phyloP scores from a whole-genome alignment of 169 alveolate species.

The Plasmodium blacklocki region DNA sequence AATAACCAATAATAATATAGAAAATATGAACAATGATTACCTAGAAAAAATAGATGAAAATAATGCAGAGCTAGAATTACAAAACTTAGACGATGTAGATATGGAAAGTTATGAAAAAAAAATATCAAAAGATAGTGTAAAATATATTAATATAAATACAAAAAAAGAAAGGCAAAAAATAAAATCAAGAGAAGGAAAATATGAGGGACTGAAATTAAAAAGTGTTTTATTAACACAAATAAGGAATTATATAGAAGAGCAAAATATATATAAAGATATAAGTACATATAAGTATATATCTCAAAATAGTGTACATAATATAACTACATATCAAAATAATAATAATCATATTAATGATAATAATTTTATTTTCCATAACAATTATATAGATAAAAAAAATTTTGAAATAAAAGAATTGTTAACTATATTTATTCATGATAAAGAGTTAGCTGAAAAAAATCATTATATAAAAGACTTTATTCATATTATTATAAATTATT shows the following conservation, averaged over 20 bases:
- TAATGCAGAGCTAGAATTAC: slow-evolving; percentile 13
- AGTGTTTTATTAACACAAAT: slow-evolving; percentile 26
- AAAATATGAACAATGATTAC: not conserved
- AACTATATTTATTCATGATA: slow-evolving; percentile 62
- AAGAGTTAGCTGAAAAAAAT: slow-evolving; percentile 46
- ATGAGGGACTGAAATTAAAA: slow-evolving; percentile 52
- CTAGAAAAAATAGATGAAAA: slow-evolving; percentile 24
- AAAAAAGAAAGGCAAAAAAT: slow-evolving; percentile 52
- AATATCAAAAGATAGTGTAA: slow-evolving; percentile 41
- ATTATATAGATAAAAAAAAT: not conserved
- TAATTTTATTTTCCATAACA: not conserved
- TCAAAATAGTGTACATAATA: too few species aligned
- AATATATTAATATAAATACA: slow-evolving; percentile 53
- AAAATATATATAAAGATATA: not conserved
- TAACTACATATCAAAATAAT: too few species aligned
- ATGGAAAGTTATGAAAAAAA: slow-evolving; percentile 61
- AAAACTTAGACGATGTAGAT: slow-evolving; percentile 55
- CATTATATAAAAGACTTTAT: slow-evolving; percentile 33
- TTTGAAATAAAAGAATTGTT: slow-evolving; percentile 53
- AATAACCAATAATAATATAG: not conserved
- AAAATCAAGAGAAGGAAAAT: slow-evolving; percentile 22
- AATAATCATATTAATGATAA: not conserved
- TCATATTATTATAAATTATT: slow-evolving; percentile 15
- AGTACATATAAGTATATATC: too few species aligned
- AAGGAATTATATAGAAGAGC: slow-evolving; percentile 27